Evolutionary conservation across 139 green algal genomes (phyloP), one percentile per base, ranked within the genome.

Genomic region (Auxenochlorella pyrenoidosa): DNA sequence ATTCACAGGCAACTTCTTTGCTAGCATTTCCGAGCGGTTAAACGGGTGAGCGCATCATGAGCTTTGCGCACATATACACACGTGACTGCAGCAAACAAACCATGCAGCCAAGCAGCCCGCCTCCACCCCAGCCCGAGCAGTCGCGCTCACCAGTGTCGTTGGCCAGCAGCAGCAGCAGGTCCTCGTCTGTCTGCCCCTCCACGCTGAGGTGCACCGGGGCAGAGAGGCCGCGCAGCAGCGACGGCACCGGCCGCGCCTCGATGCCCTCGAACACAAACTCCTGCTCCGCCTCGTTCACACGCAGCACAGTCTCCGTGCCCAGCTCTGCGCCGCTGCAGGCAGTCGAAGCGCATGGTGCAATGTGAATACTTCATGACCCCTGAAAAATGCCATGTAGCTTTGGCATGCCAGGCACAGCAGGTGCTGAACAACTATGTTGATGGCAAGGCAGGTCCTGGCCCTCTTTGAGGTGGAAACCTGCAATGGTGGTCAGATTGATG

Each of bases 221-320:
- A 51, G 91, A 97, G 92, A 99, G 99, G 91, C 91, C 92, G 28
- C 98, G 94, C 87, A 99, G 95, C 91, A 99, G 90, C 10, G 93
- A 97, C 68, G 96, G 95, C 84, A 98, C 95, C 28, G 96, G 95
- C 79, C 90, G 80, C 28, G 83, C 83, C 44, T 87, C 66, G 41
- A 97, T 89, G 21, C 90, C 90, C 84, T 91, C 89, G 83, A 96
- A 96, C 66, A 93, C 84, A 86, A 94, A 97, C 38, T 84, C 47
- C 89, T 95, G 90, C 84, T 91, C 80, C 54, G 71, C 86, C 75
- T 94, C 76, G 22, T 84, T 89, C 43, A 96, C 68, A 8, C 93
- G 87, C 70, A 98, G 94, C 86, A 98, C 95, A 13, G 87, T 89
- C 75, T 91, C 92, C 3, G 91, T 95, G 79, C 75, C 90, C 47